Evolutionary conservation across 352 stramenopile genomes (phyloP).

Genomic region (Phytopythium montanum): DNA sequence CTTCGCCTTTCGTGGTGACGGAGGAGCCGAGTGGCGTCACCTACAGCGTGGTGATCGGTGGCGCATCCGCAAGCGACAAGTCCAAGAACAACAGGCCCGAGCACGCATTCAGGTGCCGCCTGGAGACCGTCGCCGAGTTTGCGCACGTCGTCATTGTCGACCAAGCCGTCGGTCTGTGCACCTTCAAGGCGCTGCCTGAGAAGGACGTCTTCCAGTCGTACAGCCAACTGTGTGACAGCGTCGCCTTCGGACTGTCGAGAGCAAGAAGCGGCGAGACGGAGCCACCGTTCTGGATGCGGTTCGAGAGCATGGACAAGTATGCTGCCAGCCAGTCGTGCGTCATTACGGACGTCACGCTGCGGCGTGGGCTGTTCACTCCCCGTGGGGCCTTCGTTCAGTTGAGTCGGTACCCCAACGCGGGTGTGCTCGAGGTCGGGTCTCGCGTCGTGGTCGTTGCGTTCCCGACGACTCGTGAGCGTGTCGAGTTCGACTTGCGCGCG

Average conservation of each 20-base stretch:
- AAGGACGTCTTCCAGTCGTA: slow-evolving; percentile 39
- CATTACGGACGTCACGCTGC: slow-evolving; percentile 18
- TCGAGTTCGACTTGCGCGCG: slow-evolving; percentile 47
- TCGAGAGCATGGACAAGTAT: slow-evolving; percentile 38
- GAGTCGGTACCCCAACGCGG: slow-evolving; percentile 10
- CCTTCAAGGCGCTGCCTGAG: slow-evolving; percentile 21
- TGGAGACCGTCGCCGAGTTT: slow-evolving; percentile 27
- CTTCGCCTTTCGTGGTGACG: neutral
- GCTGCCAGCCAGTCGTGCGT: slow-evolving; percentile 19
- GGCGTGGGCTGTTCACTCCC: slow-evolving; percentile 30
- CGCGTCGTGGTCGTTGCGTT: slow-evolving; percentile 15
- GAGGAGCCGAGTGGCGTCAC: neutral
- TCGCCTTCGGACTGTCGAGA: slow-evolving; percentile 23
- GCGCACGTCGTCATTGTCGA: slow-evolving; percentile 32
- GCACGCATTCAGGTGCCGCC: slow-evolving; percentile 9
- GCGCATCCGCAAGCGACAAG: slow-evolving; percentile 15
- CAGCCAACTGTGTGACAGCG: slow-evolving; percentile 22
- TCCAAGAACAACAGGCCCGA: slow-evolving; percentile 13
- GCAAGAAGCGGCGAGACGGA: slow-evolving; percentile 5
- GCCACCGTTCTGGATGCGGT: slow-evolving; percentile 40
- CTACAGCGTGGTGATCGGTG: slow-evolving; percentile 41
- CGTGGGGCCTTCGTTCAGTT: slow-evolving; percentile 29
- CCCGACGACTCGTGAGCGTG: slow-evolving; percentile 10
- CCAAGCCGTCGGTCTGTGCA: slow-evolving; percentile 40
- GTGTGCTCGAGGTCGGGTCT: slow-evolving; percentile 15